Evolutionary conservation across 768 basidiomycete genomes (phyloP).

Genomic region (Cystobasidium onofrii): DNA sequence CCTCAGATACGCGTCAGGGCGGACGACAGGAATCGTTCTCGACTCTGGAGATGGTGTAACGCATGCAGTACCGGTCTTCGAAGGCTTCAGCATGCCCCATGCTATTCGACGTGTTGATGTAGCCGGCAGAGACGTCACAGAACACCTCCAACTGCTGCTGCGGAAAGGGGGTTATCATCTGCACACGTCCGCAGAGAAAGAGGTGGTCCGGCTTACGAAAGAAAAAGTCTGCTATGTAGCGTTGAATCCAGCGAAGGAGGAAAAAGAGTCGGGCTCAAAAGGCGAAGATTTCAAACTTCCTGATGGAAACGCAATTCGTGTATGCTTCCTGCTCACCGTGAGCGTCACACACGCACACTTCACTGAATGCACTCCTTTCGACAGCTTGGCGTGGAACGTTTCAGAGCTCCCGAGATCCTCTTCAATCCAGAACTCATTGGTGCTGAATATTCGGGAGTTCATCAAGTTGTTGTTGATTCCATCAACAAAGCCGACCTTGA

Average conservation of each 20-base stretch:
- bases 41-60: constrained; percentile 99
- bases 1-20: constrained; percentile 88
- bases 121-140: constrained; percentile 93
- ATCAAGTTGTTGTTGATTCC: constrained; percentile 97
- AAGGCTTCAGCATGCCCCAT: constrained; percentile 98
- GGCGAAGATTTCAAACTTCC: constrained; percentile 84
- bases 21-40: constrained; percentile 97
- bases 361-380: neutral
- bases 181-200: constrained; percentile 92
- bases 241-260: constrained; percentile 83
- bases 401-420: constrained; percentile 91
- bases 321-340: constrained; percentile 48
- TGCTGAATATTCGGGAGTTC: constrained; percentile 90
- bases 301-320: constrained; percentile 88
- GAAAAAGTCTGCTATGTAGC: constrained; percentile 97
- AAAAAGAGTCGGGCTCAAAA: constrained; percentile 68
- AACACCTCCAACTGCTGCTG: constrained; percentile 84
- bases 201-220: constrained; percentile 93
- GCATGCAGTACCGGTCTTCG: constrained; percentile 96
- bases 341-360: constrained; percentile 31
- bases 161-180: constrained; percentile 90
- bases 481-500: constrained; percentile 94
- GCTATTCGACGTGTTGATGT: constrained; percentile 93
- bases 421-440: constrained; percentile 97
- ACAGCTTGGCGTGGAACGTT: constrained; percentile 87